Percentiles rank a stretch among this genome's conserved stretches.
Conservation (phyloP, 306 rosid species). For the Erythrophleum fordii region DNA sequence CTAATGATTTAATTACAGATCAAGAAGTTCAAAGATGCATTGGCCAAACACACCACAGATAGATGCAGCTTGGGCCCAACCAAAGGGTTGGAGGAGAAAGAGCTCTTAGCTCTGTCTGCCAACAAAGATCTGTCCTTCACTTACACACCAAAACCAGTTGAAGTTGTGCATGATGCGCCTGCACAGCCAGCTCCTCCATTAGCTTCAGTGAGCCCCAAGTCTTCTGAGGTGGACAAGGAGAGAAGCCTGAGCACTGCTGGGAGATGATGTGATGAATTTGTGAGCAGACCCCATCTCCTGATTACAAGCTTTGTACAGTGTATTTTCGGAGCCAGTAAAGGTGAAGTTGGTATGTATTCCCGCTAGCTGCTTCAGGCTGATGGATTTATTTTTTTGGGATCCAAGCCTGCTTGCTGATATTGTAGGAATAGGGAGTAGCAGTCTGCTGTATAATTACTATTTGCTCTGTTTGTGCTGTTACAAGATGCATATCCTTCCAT, state of each 20-base stretch:
- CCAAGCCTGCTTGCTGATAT: conserved; percentile 49
- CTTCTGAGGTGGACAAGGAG: conserved; percentile 45
- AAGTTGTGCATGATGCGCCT: conserved; percentile 36
- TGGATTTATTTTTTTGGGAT: conserved; percentile 56
- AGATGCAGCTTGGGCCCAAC: conserved; percentile 88
- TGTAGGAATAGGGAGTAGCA: conserved; percentile 9
- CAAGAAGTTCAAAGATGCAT: conserved; percentile 91
- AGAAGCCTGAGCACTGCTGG: conserved; percentile 52
- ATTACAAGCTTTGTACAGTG: conserved; percentile 49
- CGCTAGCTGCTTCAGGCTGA: conserved; percentile 37
- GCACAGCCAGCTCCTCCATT: conserved; percentile 31
- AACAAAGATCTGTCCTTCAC: conserved; percentile 75
- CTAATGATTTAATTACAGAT: conserved; percentile 51
- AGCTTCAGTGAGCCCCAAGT: conserved; percentile 35
- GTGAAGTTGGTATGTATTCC: conserved; percentile 36
- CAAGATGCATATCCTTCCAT: conserved; percentile 32
- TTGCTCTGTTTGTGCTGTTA: background rate
- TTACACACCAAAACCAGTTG: conserved; percentile 63
- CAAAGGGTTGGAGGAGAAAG: conserved; percentile 93
- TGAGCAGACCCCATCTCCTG: conserved; percentile 6
- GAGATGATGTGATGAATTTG: conserved; percentile 51
- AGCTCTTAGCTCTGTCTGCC: conserved; percentile 76
- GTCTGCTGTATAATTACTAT: conserved; percentile 13
- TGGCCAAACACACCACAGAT: conserved; percentile 82
- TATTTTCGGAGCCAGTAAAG: conserved; percentile 27